Percentiles rank a stretch among this genome's conserved stretches.
Conservation (phyloP, 768 basidiomycete genomes). For the Tricholoma terreum region DNA sequence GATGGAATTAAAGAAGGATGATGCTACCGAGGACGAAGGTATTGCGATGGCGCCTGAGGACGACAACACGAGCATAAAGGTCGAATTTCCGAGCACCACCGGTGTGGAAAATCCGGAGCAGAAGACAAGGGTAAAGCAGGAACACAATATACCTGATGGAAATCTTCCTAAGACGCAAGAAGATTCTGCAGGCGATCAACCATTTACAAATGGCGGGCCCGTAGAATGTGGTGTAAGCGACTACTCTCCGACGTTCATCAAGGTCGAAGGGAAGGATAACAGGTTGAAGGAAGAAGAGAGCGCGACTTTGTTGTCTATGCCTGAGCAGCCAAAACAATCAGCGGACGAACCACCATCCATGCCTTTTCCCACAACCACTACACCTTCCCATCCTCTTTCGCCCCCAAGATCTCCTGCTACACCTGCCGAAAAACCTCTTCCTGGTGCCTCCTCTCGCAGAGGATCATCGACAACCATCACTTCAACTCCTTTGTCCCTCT, state of each 20-base stretch:
- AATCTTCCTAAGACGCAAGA: not conserved
- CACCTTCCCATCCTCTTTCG: not conserved
- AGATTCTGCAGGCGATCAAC: not conserved
- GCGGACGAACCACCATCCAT: not conserved
- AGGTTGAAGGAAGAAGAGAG: not conserved
- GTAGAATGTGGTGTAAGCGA: not conserved
- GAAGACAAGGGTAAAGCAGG: not conserved
- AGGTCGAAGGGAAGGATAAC: not conserved
- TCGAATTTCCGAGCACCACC: not conserved
- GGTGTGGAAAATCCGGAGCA: not conserved
- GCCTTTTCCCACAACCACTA: not conserved
- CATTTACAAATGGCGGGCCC: not conserved
- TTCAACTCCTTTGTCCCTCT: conserved; percentile 25
- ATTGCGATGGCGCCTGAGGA: not conserved
- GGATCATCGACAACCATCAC: not conserved
- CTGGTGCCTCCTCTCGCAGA: not conserved
- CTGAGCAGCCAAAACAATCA: not conserved
- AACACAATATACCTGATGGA: not conserved
- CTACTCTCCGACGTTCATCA: not conserved
- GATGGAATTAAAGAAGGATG: not conserved
- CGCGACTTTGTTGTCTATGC: not conserved
- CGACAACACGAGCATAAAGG: not conserved
- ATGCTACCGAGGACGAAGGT: not conserved
- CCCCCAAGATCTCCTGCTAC: not conserved
- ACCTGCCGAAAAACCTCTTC: not conserved